A percentile compares a stretch with the other conserved stretches of the same genome.
Evolutionary conservation across 1,284 basidiomycete genomes (phyloP).

Genomic region (Cerrena zonata): DNA sequence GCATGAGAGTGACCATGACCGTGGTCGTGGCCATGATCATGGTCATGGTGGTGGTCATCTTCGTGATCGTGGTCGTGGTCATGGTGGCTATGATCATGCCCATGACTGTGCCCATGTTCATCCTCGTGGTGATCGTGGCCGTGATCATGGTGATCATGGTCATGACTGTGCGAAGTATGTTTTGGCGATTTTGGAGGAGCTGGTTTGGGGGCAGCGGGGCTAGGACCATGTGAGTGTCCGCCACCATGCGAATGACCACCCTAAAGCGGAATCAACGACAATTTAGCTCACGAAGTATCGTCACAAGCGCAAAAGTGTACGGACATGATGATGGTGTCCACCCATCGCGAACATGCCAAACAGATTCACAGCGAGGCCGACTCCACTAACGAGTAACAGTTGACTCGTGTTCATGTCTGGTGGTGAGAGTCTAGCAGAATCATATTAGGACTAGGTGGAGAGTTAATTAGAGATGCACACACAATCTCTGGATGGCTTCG

Average conservation of each 20-base stretch:
- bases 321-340: constrained; percentile 83
- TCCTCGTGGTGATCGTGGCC: constrained; percentile 22
- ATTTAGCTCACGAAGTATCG: too few relatives aligned
- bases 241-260: constrained; percentile 4
- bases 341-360: constrained; percentile 99
- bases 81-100: constrained; percentile 20
- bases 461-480: constrained; percentile 28
- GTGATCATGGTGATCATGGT: constrained; percentile 29
- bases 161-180: constrained; percentile 12
- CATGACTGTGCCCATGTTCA: constrained; percentile 17
- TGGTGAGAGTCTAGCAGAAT: constrained; percentile 68
- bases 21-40: constrained; percentile 16
- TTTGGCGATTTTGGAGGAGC: neutral
- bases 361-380: constrained; percentile 90
- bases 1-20: constrained; percentile 21
- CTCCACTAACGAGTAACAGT: constrained; percentile 80
- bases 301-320: constrained; percentile 19
- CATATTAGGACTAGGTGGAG: neutral
- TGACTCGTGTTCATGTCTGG: constrained; percentile 98
- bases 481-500: constrained; percentile 94
- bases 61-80: constrained; percentile 34
- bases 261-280: neutral
- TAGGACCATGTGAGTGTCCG: constrained; percentile 5
- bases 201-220: neutral
- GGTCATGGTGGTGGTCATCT: constrained; percentile 15